Conservation (phyloP, 345 rosid genomes). For the Citrus inodora region DNA sequence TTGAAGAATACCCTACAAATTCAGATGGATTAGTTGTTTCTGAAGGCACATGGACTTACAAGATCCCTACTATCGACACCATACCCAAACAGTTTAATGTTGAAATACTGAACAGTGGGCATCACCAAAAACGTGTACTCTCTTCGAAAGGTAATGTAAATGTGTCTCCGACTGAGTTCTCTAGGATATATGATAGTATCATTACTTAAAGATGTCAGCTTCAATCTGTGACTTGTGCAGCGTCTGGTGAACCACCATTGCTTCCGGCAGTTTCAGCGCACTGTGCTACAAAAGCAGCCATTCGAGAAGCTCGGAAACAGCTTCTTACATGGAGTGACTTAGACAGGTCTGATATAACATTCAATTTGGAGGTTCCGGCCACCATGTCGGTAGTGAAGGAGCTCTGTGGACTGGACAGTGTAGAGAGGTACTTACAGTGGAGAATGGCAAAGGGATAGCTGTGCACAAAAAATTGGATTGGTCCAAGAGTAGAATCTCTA, state of each 20-base stretch:
- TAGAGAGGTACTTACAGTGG: slow-evolving; percentile 58
- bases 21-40: slow-evolving; percentile 70
- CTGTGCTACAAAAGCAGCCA: too few relatives aligned
- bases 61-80: slow-evolving; percentile 82
- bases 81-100: slow-evolving; percentile 74
- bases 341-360: slow-evolving; percentile 19
- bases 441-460: slow-evolving; percentile 9
- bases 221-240: slow-evolving; percentile 30
- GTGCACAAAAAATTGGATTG: neutral
- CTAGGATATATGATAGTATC: neutral
- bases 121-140: slow-evolving; percentile 68
- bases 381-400: slow-evolving; percentile 78
- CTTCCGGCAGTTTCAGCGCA: slow-evolving; percentile 8
- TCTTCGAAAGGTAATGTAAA: slow-evolving; percentile 74
- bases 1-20: slow-evolving; percentile 75
- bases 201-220: neutral
- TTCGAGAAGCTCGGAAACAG: slow-evolving; percentile 63
- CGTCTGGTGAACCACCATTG: slow-evolving; percentile 91
- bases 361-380: slow-evolving; percentile 74
- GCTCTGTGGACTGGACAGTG: slow-evolving; percentile 60
- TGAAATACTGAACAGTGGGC: slow-evolving; percentile 69
- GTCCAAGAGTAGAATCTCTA: neutral
- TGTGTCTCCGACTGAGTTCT: neutral
- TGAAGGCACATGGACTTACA: slow-evolving; percentile 81
- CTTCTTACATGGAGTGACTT: slow-evolving; percentile 43